phyloP scores from a whole-genome alignment of 2,329 filamentous ascomycete species.

The Cladophialophora immunda region DNA sequence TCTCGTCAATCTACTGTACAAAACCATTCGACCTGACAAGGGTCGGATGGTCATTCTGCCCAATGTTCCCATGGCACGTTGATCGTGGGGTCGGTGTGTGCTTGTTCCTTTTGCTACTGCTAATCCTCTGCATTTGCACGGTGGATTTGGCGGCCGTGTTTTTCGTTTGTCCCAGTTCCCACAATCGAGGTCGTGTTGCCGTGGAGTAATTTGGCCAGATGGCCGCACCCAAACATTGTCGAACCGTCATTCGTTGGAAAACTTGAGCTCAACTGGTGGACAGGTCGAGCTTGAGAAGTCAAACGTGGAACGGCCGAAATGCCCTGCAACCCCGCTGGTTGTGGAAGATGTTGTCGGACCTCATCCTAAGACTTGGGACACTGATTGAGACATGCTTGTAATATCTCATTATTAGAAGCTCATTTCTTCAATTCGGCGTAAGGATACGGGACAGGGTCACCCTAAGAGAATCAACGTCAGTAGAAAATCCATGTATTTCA shows the following conservation, averaged over 20 bases:
- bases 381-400: neutral
- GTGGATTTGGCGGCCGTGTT: neutral
- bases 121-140: neutral
- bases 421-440: slow-evolving; percentile 60
- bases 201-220: neutral
- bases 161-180: neutral
- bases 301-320: neutral
- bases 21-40: neutral
- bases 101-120: neutral
- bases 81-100: neutral
- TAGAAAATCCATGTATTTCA: neutral
- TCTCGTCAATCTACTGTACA: neutral
- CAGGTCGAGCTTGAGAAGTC: neutral
- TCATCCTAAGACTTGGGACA: neutral
- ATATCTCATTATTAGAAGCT: neutral
- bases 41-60: neutral
- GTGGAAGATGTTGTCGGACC: neutral
- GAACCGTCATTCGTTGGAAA: neutral
- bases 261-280: neutral
- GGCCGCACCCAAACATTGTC: neutral
- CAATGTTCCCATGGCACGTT: neutral
- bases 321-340: neutral
- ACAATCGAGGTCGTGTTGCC: neutral
- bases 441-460: slow-evolving; percentile 74
- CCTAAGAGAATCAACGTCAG: slow-evolving; percentile 45